Evolutionary conservation across 2,329 filamentous ascomycete genomes (phyloP).

Genomic region (Cladobotryum mycophilum): DNA sequence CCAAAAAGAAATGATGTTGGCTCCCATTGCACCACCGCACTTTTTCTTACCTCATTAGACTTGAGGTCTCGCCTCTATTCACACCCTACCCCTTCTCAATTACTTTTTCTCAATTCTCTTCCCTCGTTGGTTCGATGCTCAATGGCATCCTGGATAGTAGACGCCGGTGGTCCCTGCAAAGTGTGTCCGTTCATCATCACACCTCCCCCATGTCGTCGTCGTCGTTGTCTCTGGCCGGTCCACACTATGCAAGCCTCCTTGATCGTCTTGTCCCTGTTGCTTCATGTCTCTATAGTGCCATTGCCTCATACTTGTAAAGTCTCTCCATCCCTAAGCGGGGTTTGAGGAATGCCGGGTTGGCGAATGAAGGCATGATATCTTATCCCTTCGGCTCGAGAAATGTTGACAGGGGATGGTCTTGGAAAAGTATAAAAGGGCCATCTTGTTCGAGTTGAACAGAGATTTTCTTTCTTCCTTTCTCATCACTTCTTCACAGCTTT

Average conservation of each 20-base stretch:
- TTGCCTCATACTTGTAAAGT: constrained; percentile 28
- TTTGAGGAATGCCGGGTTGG: constrained; percentile 25
- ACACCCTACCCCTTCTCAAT: constrained; percentile 17
- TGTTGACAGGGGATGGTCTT: constrained; percentile 28
- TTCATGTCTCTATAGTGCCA: constrained; percentile 20
- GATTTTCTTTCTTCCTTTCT: constrained; percentile 50
- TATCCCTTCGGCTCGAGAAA: constrained; percentile 34
- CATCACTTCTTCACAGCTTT: constrained; percentile 23
- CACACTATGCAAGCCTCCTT: constrained; percentile 30
- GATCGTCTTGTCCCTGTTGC: constrained; percentile 26
- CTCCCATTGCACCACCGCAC: constrained; percentile 10
- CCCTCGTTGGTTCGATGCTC: constrained; percentile 11
- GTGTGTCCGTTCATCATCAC: constrained; percentile 15
- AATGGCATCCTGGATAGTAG: constrained; percentile 6
- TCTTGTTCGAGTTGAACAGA: constrained; percentile 38
- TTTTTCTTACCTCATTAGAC: constrained; percentile 6
- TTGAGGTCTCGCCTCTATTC: constrained; percentile 13
- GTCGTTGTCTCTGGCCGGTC: constrained; percentile 21
- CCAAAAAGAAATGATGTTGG: not conserved
- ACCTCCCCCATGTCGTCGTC: constrained; percentile 14
- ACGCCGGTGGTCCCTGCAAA: constrained; percentile 7
- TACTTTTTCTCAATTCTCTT: constrained; percentile 7
- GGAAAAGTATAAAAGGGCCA: constrained; percentile 60
- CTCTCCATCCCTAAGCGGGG: constrained; percentile 35
- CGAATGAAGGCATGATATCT: constrained; percentile 39